These are phyloP conservation scores for Malania oleifera DNA, from an alignment of 164 flowering plant species.

Conservation along the genomic window DNA sequence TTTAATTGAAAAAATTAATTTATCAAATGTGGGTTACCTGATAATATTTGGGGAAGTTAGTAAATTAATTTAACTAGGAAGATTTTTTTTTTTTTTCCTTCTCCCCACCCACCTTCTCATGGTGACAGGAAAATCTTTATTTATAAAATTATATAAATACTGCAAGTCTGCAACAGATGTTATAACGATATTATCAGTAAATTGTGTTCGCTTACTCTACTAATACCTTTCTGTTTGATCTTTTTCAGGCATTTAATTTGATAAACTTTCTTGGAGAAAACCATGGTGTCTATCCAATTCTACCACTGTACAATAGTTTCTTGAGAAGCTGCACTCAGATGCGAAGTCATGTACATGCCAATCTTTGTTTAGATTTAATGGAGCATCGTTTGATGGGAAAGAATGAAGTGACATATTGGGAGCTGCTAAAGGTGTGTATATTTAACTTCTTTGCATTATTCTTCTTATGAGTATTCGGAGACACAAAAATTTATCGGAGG, in stretches of 20 bases:
- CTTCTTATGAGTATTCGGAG: no score
- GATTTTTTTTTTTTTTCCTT: not conserved
- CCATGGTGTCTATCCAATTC: constrained; percentile 21
- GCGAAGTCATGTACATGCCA: constrained; percentile 31
- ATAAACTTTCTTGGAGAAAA: constrained; percentile 39
- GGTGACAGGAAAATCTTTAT: no score
- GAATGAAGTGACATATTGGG: constrained; percentile 59
- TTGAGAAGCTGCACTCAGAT: constrained; percentile 42
- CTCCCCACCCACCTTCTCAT: no score
- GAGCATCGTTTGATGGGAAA: constrained; percentile 52
- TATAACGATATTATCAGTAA: not conserved
- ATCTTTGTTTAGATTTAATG: constrained; percentile 67
- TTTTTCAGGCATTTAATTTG: constrained; percentile 57
- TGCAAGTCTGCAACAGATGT: no score
- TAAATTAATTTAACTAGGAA: not conserved
- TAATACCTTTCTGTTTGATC: constrained; percentile 7
- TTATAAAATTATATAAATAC: no score
- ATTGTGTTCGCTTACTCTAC: not conserved
- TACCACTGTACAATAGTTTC: constrained; percentile 51
- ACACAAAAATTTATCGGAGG: no score
- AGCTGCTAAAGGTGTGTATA: constrained; percentile 67
- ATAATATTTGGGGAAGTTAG: not conserved
- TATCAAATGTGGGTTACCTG: no score
- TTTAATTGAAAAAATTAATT: no score
- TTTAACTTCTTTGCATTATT: not conserved